Evolutionary conservation across 106 monocot species (phyloP), one percentile per base, ranked within the genome.

Genomic region (Narthecium ossifragum): DNA sequence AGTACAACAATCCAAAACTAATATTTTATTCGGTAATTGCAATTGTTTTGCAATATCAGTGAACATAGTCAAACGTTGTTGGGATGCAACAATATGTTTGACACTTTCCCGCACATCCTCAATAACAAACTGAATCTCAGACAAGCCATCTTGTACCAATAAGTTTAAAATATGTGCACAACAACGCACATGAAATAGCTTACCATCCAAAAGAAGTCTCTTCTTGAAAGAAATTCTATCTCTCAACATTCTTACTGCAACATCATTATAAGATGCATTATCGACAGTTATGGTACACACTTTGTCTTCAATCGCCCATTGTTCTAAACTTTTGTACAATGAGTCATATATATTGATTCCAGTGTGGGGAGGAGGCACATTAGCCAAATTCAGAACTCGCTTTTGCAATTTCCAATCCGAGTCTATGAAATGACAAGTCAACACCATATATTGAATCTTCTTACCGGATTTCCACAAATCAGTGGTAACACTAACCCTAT

Each of bases 191-290:
- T 38, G 37, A 38, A 38, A 38, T 38, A 38, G 12, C 12, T 38
- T 38, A 12, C 37, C 37, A 38, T 12, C 37, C 6, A 38, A 12
- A 38, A 12, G 37, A 38, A 38, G 37, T 12, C 37, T 38, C 6
- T 38, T 38, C 37, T 47, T 47, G 17, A 14, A 47, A 12, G 47
- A 5, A 47, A 47, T 4, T 8, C 17, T 47, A 4, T 20, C 47
- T 20, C 17, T 47, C 18, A 47, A 47, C 17, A 47, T 47, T 20
- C 47, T 47, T 4, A 47, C 47, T 8, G 8, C 14, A 4, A 9
- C 9, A 47, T 47, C 47, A 47, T 47, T 47, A 20, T 47, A 47
- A 17, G 47, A 14, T 47, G n/a, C n/a, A 47, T 47, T 47, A 47
- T 47, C n/a, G 5, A 47, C 9, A 17, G n/a, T 14, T 4, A 47